These are phyloP conservation scores for Leccinum ponderosum DNA, from an alignment of 1,284 basidiomycete genomes.

Conservation along the genomic window DNA sequence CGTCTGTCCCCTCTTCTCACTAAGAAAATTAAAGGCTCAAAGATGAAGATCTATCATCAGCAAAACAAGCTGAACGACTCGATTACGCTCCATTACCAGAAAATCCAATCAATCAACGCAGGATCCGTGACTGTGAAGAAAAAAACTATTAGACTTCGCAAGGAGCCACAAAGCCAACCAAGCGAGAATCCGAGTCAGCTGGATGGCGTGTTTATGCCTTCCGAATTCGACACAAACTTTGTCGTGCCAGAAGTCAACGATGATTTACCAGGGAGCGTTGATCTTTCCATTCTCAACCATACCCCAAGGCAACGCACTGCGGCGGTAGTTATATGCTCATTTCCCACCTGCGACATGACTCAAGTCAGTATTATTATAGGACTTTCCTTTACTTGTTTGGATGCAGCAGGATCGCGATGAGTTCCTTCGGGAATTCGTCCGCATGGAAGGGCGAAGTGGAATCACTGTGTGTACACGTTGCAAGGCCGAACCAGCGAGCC, in stretches of 20 bases:
- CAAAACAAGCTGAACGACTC: neutral
- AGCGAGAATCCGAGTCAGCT: neutral
- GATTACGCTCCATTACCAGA: neutral
- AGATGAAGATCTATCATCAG: neutral
- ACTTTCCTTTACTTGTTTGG: conserved; percentile 4
- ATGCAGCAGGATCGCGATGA: neutral
- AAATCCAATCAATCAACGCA: neutral
- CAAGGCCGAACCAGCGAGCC: neutral
- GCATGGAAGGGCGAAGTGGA: conserved; percentile 2
- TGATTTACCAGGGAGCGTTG: neutral
- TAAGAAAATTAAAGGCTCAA: neutral
- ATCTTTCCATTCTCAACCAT: neutral
- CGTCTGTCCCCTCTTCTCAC: neutral
- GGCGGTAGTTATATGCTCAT: neutral
- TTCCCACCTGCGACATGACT: neutral
- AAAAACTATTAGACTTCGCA: neutral
- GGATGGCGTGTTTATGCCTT: neutral
- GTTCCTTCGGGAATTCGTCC: conserved; percentile 5
- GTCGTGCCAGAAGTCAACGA: neutral
- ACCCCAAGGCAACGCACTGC: neutral
- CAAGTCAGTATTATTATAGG: neutral
- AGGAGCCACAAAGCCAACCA: neutral
- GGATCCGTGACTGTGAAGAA: neutral
- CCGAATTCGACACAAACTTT: neutral
- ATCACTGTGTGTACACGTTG: neutral